Conservation (phyloP, 2,329 filamentous ascomycete species). For the Sporothrix variecibatus region DNA sequence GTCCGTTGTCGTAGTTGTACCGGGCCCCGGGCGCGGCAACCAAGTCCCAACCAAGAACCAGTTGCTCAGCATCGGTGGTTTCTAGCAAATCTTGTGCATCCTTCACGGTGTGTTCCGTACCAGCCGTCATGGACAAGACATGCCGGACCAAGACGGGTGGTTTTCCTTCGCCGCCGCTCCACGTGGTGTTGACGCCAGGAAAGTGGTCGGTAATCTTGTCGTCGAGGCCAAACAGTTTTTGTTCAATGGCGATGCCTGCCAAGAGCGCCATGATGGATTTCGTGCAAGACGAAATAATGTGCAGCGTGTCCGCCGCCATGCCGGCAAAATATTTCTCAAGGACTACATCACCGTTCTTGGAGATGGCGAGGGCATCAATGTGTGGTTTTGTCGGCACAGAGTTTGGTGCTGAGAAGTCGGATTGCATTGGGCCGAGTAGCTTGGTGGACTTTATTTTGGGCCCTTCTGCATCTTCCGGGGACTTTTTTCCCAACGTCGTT, state of each 20-base stretch:
- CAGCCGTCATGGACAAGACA: constrained; percentile 17
- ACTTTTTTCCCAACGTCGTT: background rate
- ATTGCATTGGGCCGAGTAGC: background rate
- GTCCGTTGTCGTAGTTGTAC: constrained; percentile 23
- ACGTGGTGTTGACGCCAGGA: background rate
- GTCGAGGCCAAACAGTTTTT: constrained; percentile 3
- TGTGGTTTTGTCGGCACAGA: background rate
- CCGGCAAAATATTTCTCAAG: constrained; percentile 19
- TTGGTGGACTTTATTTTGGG: background rate
- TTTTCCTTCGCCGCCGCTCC: background rate
- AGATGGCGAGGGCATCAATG: background rate
- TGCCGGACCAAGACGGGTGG: constrained; percentile 12
- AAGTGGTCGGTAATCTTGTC: constrained; percentile 3
- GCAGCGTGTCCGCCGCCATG: constrained; percentile 6
- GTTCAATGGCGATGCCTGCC: constrained; percentile 7
- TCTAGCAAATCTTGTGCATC: constrained; percentile 3
- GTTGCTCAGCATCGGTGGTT: background rate
- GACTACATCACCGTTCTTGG: background rate
- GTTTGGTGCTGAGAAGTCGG: background rate
- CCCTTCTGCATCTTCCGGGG: too few relatives aligned
- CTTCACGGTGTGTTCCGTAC: background rate
- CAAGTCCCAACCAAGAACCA: background rate
- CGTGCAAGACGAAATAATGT: constrained; percentile 18
- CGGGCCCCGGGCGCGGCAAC: background rate
- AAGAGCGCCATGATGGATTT: constrained; percentile 6